Evolutionary conservation across 192 early-diverging fungal species (phyloP).

Genomic region (Coemansia sp.): DNA sequence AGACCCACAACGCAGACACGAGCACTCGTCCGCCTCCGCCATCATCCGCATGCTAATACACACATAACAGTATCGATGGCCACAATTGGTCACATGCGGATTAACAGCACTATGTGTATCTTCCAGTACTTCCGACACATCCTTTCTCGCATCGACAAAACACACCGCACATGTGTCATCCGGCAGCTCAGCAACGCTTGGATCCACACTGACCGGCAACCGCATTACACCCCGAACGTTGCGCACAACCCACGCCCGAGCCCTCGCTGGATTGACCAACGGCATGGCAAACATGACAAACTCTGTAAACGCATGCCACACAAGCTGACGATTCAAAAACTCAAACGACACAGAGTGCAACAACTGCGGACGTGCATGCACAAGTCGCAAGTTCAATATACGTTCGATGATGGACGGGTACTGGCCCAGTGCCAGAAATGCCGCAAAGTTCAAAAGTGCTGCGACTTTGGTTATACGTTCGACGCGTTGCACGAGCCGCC

Average conservation of each 20-base stretch:
- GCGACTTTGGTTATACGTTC: slow-evolving; percentile 63
- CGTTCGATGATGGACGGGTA: slow-evolving; percentile 79
- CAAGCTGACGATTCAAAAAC: slow-evolving; percentile 90
- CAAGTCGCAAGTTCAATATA: slow-evolving; percentile 76
- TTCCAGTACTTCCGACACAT: not conserved
- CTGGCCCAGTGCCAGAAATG: slow-evolving; percentile 82
- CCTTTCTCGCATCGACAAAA: slow-evolving; percentile 10
- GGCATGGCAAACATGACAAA: slow-evolving; percentile 85
- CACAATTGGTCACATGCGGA: slow-evolving; percentile 80
- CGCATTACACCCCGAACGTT: slow-evolving; percentile 23
- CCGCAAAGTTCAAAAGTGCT: slow-evolving; percentile 77
- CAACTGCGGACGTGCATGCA: slow-evolving; percentile 73
- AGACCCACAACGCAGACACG: slow-evolving; percentile 76
- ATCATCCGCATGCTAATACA: slow-evolving; percentile 79
- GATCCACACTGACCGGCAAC: slow-evolving; percentile 55
- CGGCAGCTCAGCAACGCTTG: slow-evolving; percentile 57
- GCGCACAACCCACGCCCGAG: slow-evolving; percentile 41
- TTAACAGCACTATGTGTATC: slow-evolving; percentile 55
- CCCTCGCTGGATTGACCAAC: slow-evolving; percentile 62
- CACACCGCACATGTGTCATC: slow-evolving; percentile 78
- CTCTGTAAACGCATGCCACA: slow-evolving; percentile 93
- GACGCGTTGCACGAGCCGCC: slow-evolving; percentile 59
- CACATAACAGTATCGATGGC: slow-evolving; percentile 88
- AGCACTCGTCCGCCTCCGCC: slow-evolving; percentile 68
- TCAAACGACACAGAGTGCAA: slow-evolving; percentile 83